Evolutionary conservation across 2,329 filamentous ascomycete genomes (phyloP).

Genomic region (Ascochyta koolunga): DNA sequence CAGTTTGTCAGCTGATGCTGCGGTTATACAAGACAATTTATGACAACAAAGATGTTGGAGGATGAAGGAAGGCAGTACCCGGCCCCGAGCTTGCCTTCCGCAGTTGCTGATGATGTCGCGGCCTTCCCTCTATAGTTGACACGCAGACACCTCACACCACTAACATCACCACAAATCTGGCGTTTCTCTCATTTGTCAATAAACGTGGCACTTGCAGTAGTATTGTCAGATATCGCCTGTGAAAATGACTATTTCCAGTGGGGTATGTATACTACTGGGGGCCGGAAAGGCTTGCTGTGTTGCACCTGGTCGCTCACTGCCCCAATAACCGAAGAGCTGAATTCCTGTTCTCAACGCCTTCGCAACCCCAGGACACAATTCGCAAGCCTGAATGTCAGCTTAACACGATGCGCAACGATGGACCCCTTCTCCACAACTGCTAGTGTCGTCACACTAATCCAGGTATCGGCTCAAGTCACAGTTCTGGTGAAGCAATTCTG

Average conservation of each 20-base stretch:
- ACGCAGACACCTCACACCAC: too few species aligned
- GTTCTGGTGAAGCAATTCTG: slow-evolving; percentile 26
- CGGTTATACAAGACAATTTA: too few species aligned
- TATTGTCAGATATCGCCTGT: background rate
- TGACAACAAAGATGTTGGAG: too few species aligned
- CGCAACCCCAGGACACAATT: background rate
- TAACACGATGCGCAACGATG: slow-evolving; percentile 12
- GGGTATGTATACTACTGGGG: slow-evolving; percentile 7
- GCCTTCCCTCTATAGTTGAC: too few species aligned
- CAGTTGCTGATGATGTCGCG: too few species aligned
- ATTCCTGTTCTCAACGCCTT: slow-evolving; percentile 3
- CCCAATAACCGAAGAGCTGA: slow-evolving; percentile 12
- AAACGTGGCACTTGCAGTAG: too few species aligned
- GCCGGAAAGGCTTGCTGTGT: slow-evolving; percentile 4
- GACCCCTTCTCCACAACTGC: slow-evolving; percentile 30
- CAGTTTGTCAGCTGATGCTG: too few species aligned
- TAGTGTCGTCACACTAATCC: slow-evolving; percentile 24
- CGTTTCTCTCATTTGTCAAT: too few species aligned
- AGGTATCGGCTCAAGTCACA: slow-evolving; percentile 23
- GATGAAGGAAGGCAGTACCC: too few species aligned
- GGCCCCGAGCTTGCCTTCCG: too few species aligned
- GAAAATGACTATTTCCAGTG: background rate
- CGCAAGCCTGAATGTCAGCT: background rate
- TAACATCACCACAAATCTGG: too few species aligned
- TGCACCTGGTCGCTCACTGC: slow-evolving; percentile 12